Evolutionary conservation across 2,329 filamentous ascomycete genomes (phyloP), one percentile per base, ranked within the genome.

Genomic region (Aureobasidium sp.): DNA sequence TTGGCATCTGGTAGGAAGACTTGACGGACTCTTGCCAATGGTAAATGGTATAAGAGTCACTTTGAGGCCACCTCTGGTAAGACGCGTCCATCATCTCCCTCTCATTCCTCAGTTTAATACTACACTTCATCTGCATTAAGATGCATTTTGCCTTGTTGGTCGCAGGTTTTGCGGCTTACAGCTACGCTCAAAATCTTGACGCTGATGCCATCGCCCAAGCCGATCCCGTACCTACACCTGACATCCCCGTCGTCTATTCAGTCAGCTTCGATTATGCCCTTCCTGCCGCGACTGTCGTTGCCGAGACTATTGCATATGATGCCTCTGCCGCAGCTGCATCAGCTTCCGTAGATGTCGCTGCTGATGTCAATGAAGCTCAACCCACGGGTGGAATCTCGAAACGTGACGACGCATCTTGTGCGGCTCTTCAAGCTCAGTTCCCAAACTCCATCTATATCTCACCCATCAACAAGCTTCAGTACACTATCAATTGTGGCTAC

Each of bases 401-500:
- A 31, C 47, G 47, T 11, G 47, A 50, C 25, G 18, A 16, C 15
- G 18, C 27, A 31, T 50, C 47, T 31, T 50, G 47, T 18, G 13
- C 47, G 16, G 47, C 47, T 20, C 47, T 50, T 15, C 13, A 50
- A 20, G 47, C 47, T 8, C 5, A 31, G 20, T 23, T 25, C 43
- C 25, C 15, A 3, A 15, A 11, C 47, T n/a, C n/a, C n/a, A 18
- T 8, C 13, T 50, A 50, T 18, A 50, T 20, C 27, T 31, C 47
- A 10, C 25, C 47, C 7, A 20, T 16, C 11, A 38, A 25, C 13
- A 20, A 23, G 2, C 16, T 55, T 23, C 4, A 45, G 20, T 64
- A 64, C 45, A 64, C 62, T 10, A 25, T 55, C 38, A 23, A 56
- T 18, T 64, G 62, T 31, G 43, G 54, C 18, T 31, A n/a, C 33